Conservation (phyloP, 2,329 filamentous ascomycete species). For the Metarhizium album region DNA sequence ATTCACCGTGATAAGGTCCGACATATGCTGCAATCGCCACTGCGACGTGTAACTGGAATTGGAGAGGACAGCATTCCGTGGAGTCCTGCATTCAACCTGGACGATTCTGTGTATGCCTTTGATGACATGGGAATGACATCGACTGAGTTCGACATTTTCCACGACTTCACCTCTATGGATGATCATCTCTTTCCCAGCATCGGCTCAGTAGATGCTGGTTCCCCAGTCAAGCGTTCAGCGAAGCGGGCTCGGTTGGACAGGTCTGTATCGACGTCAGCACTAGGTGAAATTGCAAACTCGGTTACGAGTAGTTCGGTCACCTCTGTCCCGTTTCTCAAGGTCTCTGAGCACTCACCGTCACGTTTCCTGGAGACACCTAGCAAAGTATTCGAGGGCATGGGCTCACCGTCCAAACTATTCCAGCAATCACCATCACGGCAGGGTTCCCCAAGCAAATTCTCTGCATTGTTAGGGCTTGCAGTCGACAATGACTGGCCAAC, state of each 20-base stretch:
- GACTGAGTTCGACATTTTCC: slow-evolving; percentile 54
- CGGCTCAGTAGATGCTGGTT: slow-evolving; percentile 43
- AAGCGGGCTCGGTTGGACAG: slow-evolving; percentile 53
- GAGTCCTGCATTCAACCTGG: slow-evolving; percentile 57
- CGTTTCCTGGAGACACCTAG: slow-evolving; percentile 43
- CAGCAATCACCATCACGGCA: slow-evolving; percentile 23
- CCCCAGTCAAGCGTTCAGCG: slow-evolving; percentile 54
- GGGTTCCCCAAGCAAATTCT: slow-evolving; percentile 42
- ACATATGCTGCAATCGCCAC: slow-evolving; percentile 70
- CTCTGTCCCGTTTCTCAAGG: slow-evolving; percentile 40
- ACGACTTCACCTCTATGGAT: slow-evolving; percentile 20
- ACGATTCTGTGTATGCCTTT: slow-evolving; percentile 41
- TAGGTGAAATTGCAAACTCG: slow-evolving; percentile 49
- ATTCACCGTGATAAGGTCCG: slow-evolving; percentile 78
- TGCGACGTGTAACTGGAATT: slow-evolving; percentile 32
- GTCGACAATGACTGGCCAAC: slow-evolving; percentile 29
- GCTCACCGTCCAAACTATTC: slow-evolving; percentile 44
- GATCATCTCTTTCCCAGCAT: slow-evolving; percentile 25
- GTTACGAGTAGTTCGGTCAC: slow-evolving; percentile 39
- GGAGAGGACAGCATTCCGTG: slow-evolving; percentile 43
- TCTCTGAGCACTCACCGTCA: slow-evolving; percentile 28
- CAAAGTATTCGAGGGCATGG: slow-evolving; percentile 44
- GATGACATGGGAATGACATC: slow-evolving; percentile 39
- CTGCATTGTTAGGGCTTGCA: slow-evolving; percentile 21
- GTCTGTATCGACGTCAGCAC: slow-evolving; percentile 49